Conservation (phyloP, 1,284 basidiomycete species). For the Prillingera fragicola region DNA sequence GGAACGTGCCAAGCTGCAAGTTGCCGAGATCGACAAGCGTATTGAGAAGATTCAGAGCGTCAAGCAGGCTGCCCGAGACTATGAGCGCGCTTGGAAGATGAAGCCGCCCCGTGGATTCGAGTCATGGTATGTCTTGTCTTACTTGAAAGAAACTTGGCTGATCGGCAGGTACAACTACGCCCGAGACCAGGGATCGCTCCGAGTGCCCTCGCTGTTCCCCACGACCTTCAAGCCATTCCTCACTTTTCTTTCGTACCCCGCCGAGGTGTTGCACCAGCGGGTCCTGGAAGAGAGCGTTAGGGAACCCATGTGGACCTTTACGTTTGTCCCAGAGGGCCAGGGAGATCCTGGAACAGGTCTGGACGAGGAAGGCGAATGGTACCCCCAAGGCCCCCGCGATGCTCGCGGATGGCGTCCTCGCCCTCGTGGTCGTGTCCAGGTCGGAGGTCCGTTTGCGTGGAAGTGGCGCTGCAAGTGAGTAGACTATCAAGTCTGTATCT, state of each 20-base stretch:
- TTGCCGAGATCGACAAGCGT: conserved; percentile 20
- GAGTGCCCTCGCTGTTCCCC: conserved; percentile 28
- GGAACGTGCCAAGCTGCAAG: conserved; percentile 22
- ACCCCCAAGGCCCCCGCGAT: conserved; percentile 12
- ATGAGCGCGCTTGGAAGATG: conserved; percentile 29
- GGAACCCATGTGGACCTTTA: conserved; percentile 24
- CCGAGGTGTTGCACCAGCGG: conserved; percentile 25
- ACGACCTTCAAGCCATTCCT: conserved; percentile 32
- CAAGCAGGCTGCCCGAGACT: conserved; percentile 34
- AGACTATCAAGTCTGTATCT: background rate
- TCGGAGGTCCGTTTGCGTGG: conserved; percentile 28
- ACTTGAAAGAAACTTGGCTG: too few relatives aligned
- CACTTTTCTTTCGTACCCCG: conserved; percentile 32
- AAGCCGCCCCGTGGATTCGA: conserved; percentile 40
- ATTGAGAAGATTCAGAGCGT: conserved; percentile 21
- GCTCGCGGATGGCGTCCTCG: conserved; percentile 17
- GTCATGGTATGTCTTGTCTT: conserved; percentile 26
- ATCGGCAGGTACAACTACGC: conserved; percentile 34
- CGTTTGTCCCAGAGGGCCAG: conserved; percentile 36
- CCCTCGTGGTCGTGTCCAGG: conserved; percentile 28
- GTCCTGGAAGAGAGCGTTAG: conserved; percentile 11
- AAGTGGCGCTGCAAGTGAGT: conserved; percentile 37
- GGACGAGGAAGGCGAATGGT: conserved; percentile 22
- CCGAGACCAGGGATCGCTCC: conserved; percentile 12
- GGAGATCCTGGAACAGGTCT: conserved; percentile 33